Base-by-base conservation (phyloP, 352 stramenopile species). In the Paralagenidium karlingii region DNA sequence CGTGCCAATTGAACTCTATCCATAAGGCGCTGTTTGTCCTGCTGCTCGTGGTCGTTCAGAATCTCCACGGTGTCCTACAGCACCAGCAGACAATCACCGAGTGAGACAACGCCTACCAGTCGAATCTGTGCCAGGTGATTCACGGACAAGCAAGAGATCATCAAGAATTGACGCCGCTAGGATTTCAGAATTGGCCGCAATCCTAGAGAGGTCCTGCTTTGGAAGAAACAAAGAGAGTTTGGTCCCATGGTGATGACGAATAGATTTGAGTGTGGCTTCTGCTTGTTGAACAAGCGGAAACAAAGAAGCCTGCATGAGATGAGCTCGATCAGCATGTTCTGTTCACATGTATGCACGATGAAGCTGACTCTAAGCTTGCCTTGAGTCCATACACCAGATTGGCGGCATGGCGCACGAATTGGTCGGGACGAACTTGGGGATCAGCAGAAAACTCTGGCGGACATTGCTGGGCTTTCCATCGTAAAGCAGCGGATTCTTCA, bases 131-230 rank as follows among this genome's bases (percentile, higher is more conserved):
- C 34, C n/a, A 26, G n/a, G 5, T 24, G 13, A 16, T 12, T 13
- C 1, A 40, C 55, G 40, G 51, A 84, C 70, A 36, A 81, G 47
- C 11, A 83, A 48, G 0, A 84, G 43, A 18, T 84, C 70, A 31
- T 84, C 68, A 37, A 84, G 46, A 34, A 84, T 68, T 4, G 65
- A 53, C 10, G 59, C 56, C 4, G 68, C 63, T 2, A 84, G 54
- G 37, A 62, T 34, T 8, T 79, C 68, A 5, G 63, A 81, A 33
- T 82, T 58, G 16, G 58, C 34, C 3, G 59, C 57, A 22, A 82
- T 64, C 3, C 47, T 37, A 24, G 51, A 36, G n/a, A 85, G 34
- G 2, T 76, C 54, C 1, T 45, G 31, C 13, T 52, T 42, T 25
- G 53, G 49, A 0, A 81, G 43, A 24, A 77, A 38, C 1, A 76